Base-by-base conservation (phyloP, 208 protist genomes). In the Trypanosoma boissoni region DNA sequence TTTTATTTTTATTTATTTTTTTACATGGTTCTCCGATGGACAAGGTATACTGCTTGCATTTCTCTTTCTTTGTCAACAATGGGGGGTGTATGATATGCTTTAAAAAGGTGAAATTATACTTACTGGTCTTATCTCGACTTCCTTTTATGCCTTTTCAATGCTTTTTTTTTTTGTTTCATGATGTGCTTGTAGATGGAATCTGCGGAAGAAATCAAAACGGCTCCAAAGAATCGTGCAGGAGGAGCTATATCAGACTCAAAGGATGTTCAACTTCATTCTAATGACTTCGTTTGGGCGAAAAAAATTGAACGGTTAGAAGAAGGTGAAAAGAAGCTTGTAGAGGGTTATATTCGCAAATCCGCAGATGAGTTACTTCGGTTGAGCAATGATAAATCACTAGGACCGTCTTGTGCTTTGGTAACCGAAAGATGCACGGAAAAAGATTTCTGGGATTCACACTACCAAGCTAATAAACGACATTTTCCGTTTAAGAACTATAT, bases 401-500 rank as follows among this genome's bases (percentile, higher is more conserved):
- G 2, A 18, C 39, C 21, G 4, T 37, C 2, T 2, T 37, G n/a
- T 2, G 9, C 5, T 16, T 8, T 20, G 16, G 6, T n/a, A 50
- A 7, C n/a, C n/a, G n/a, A n/a, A n/a, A n/a, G n/a, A n/a, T n/a
- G n/a, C n/a, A n/a, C n/a, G n/a, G 60, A 55, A 4, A 20, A 31
- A 5, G 63, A 63, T 36, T 70, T 71, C 2, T 91, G 83, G 80
- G 77, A 87, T 43, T 36, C 36, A 0, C 83, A 87, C 46, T 91
- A 80, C 44, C 48, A 44, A 8, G 23, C 62, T 10, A 86, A 78
- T 9, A 76, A 76, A 46, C 70, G 83, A 26, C 80, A 88, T 20
- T 91, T 88, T 67, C 84, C 84, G 16, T 41, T 91, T 20, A 91
- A 91, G 57, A 91, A 91, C 68, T 88, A 88, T 48, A 84, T 88